Percentiles rank a stretch among this genome's conserved stretches.
Evolutionary conservation across 164 flowering plant species (phyloP).

Genomic region (Umbilicus rupestris): DNA sequence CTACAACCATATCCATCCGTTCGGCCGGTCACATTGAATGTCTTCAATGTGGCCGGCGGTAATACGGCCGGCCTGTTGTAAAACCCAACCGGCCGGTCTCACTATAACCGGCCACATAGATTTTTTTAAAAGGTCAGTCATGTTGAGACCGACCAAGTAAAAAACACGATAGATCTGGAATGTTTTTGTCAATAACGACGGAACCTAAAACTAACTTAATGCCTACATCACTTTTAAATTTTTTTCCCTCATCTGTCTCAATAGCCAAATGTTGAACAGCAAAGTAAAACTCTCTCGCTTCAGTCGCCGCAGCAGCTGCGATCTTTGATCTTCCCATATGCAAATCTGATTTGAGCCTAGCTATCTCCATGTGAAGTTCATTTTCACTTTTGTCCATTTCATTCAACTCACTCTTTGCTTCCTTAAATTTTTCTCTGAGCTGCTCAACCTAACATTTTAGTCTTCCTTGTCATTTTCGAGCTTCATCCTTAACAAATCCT

Average conservation of each 20-base stretch:
- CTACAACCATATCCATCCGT: no score
- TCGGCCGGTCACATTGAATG: no score
- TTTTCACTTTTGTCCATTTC: conserved; percentile 27
- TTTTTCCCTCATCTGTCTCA: conserved; percentile 36
- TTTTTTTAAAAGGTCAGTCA: no score
- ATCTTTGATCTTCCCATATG: conserved; percentile 36
- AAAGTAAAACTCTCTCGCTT: conserved; percentile 31
- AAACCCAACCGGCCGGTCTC: no score
- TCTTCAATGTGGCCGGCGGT: no score
- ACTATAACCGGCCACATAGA: no score
- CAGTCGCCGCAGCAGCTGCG: conserved; percentile 48
- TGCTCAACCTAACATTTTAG: conserved; percentile 20
- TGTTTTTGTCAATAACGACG: no score
- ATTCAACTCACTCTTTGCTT: conserved; percentile 16
- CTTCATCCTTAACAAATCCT: conserved; percentile 21
- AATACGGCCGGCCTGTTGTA: no score
- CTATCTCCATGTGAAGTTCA: conserved; percentile 38
- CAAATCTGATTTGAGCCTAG: conserved; percentile 38
- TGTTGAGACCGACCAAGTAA: no score
- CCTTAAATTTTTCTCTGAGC: conserved; percentile 17
- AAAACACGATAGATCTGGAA: no score
- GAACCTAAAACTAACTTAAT: no score
- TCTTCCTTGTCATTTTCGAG: conserved; percentile 24
- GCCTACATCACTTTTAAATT: no score
- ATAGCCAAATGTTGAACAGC: conserved; percentile 35